Percentiles rank a stretch among this genome's conserved stretches.
These are phyloP conservation scores for Irpex sp. DNA, from an alignment of 1,284 basidiomycete species.

Conservation along the genomic window DNA sequence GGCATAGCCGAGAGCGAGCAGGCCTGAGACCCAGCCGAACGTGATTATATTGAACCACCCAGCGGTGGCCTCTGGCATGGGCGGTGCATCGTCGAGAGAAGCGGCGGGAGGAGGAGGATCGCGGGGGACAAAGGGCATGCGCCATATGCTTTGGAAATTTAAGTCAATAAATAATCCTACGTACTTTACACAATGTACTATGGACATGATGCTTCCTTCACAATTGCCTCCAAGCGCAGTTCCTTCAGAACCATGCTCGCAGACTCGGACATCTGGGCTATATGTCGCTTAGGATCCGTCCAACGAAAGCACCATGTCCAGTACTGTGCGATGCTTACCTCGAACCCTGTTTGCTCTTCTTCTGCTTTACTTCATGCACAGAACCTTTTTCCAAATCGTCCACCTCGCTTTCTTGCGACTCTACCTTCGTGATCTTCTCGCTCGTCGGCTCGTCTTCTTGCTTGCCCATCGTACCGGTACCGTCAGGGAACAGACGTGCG, in stretches of 20 bases:
- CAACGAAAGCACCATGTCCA: neutral
- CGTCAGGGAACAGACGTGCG: too few relatives aligned
- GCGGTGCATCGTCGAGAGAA: conserved; percentile 50
- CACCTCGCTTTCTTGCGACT: neutral
- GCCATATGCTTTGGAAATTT: conserved; percentile 11
- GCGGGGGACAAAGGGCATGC: conserved; percentile 21
- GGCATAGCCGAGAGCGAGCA: conserved; percentile 69
- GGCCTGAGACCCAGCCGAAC: conserved; percentile 73
- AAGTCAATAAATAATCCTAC: conserved; percentile 8
- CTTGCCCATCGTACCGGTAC: too few relatives aligned
- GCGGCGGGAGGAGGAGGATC: conserved; percentile 42
- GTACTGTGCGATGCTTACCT: neutral
- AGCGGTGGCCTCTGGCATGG: conserved; percentile 49
- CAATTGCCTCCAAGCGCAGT: neutral
- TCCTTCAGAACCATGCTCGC: neutral
- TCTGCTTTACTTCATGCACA: neutral
- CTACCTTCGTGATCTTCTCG: neutral
- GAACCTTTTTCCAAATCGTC: neutral
- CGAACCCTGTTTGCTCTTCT: neutral
- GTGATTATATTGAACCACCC: conserved; percentile 48
- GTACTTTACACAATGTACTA: neutral
- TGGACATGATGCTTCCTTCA: neutral
- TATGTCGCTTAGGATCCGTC: neutral
- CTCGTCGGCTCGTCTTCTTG: neutral
- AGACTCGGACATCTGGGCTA: neutral